A percentile compares a stretch with the other conserved stretches of the same genome.
phyloP scores from a whole-genome alignment of 352 stramenopile genomes.

The Globisporangium okanoganense region DNA sequence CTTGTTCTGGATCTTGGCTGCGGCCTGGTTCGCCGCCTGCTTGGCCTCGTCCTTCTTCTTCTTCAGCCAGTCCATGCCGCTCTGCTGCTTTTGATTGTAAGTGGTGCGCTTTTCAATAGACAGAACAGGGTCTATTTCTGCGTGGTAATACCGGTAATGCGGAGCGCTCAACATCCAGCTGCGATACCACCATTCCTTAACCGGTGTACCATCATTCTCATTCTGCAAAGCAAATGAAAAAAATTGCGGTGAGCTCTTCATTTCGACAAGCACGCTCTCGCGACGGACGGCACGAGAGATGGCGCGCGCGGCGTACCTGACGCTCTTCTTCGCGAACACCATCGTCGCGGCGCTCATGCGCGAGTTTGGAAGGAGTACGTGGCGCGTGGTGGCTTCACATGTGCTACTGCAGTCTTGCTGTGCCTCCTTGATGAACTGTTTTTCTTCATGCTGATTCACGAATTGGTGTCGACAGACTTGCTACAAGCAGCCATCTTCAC shows the following conservation, averaged over 20 bases:
- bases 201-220: constrained; percentile 8
- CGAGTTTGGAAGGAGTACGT: constrained; percentile 52
- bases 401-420: not conserved
- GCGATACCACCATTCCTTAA: too few species aligned
- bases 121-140: not conserved
- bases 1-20: constrained; percentile 75
- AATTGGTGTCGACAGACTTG: constrained; percentile 1
- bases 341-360: constrained; percentile 46
- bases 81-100: not conserved
- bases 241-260: not conserved
- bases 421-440: not conserved
- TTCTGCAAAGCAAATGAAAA: not conserved
- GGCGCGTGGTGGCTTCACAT: not conserved
- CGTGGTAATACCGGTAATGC: not conserved
- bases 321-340: constrained; percentile 68
- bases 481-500: constrained; percentile 25
- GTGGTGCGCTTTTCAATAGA: not conserved
- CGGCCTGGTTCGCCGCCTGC: constrained; percentile 37
- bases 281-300: not conserved
- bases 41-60: constrained; percentile 81
- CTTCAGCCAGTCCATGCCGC: constrained; percentile 71
- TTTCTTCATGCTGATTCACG: not conserved
- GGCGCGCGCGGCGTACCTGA: constrained; percentile 43
- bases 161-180: not conserved
- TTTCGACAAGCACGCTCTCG: not conserved